Evolutionary conservation across 139 green algal genomes (phyloP).

Genomic region (Klebsormidium nitens): DNA sequence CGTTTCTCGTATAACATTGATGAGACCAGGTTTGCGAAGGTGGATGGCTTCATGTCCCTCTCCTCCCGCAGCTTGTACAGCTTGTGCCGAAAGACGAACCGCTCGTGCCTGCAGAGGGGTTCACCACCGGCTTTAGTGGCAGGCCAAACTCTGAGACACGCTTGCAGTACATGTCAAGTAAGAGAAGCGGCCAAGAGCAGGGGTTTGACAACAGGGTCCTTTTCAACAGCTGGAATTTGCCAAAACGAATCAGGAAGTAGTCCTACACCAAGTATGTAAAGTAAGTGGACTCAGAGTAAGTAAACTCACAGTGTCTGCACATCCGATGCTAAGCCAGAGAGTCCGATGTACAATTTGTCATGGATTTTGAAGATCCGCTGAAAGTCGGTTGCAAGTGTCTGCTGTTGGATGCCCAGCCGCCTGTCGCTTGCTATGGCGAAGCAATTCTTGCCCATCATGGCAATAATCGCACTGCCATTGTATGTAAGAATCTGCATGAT

Average conservation of each 20-base stretch:
- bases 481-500: conserved; percentile 37
- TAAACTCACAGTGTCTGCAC: conserved; percentile 71
- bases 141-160: no score
- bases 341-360: conserved; percentile 86
- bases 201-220: no score
- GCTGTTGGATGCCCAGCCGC: conserved; percentile 92
- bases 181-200: no score
- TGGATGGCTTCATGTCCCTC: conserved; percentile 87
- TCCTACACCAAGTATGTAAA: no score
- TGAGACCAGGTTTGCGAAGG: conserved; percentile 87
- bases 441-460: conserved; percentile 88
- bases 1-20: conserved; percentile 91
- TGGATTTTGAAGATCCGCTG: conserved; percentile 92
- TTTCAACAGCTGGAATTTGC: no score
- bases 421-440: conserved; percentile 95
- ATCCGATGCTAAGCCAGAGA: conserved; percentile 90
- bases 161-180: no score
- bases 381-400: conserved; percentile 93
- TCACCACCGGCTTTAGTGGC: no score
- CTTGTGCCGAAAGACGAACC: conserved; percentile 92
- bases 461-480: conserved; percentile 42
- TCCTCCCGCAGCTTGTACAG: conserved; percentile 97
- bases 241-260: no score
- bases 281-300: no score
- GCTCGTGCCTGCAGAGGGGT: conserved; percentile 49